phyloP scores from a whole-genome alignment of 2,329 filamentous ascomycete genomes.

The Microdochium paspali region DNA sequence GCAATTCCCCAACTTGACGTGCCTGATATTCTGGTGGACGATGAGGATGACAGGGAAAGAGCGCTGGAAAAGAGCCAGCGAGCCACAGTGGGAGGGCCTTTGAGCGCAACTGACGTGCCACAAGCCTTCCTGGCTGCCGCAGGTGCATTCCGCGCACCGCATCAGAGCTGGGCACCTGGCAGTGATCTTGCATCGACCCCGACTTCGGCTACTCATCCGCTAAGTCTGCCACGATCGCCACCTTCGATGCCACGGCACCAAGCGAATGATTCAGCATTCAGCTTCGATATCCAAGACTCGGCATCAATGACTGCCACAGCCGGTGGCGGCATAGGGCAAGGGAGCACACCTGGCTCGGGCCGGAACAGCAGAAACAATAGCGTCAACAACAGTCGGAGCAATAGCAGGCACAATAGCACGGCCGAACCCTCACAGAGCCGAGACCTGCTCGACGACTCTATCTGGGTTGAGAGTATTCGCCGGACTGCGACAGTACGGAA shows the following conservation, averaged over 20 bases:
- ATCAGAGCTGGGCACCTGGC: constrained; percentile 29
- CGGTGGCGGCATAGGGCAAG: constrained; percentile 11
- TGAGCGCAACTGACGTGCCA: constrained; percentile 8
- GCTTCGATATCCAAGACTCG: constrained; percentile 44
- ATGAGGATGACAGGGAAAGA: constrained; percentile 46
- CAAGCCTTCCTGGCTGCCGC: constrained; percentile 25
- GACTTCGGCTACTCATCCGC: constrained; percentile 36
- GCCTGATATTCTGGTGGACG: constrained; percentile 84
- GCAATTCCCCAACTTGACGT: constrained; percentile 71
- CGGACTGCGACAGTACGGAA: constrained; percentile 67
- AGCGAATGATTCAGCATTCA: constrained; percentile 44
- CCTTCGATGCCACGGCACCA: constrained; percentile 28
- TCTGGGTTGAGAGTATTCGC: constrained; percentile 88
- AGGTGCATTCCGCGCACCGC: constrained; percentile 23
- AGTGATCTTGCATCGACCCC: constrained; percentile 30
- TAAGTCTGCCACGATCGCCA: constrained; percentile 41
- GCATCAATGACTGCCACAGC: neutral
- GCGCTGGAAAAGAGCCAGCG: constrained; percentile 11
- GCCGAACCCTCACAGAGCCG: constrained; percentile 71
- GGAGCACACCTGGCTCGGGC: constrained; percentile 9
- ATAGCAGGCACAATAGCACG: constrained; percentile 55
- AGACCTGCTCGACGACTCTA: constrained; percentile 77
- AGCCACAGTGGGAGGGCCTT: constrained; percentile 17
- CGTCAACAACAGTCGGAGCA: too few relatives aligned
- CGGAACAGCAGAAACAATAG: constrained; percentile 24